Evolutionary conservation across 2,329 filamentous ascomycete genomes (phyloP).

Genomic region (Fusarium sp.): DNA sequence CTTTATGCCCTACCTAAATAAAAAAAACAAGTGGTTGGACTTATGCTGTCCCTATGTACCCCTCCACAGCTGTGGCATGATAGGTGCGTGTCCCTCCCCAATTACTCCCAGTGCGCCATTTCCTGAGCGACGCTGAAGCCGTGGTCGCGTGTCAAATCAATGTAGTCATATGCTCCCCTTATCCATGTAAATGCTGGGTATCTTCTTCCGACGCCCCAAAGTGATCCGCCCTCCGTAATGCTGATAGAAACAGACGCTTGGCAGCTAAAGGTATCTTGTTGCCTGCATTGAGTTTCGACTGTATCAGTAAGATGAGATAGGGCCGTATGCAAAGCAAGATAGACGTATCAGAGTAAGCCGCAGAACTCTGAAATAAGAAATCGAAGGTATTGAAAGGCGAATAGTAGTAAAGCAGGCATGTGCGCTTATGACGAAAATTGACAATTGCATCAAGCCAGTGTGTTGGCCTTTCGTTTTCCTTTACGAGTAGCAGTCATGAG

Average conservation of each 20-base stretch:
- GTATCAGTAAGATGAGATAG: conserved; percentile 3
- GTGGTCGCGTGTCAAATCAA: conserved; percentile 32
- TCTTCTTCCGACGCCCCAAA: conserved; percentile 38
- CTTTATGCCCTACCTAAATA: conserved; percentile 9
- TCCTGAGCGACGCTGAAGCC: conserved; percentile 22
- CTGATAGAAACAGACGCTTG: conserved; percentile 28
- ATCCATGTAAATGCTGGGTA: conserved; percentile 50
- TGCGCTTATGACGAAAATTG: not conserved
- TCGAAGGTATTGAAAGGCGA: not conserved
- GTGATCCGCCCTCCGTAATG: conserved; percentile 15
- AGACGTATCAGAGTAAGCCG: not conserved
- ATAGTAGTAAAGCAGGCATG: not conserved
- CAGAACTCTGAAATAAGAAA: conserved; percentile 1
- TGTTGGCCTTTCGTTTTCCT: conserved; percentile 58
- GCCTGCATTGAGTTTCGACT: not conserved
- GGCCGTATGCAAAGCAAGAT: conserved; percentile 7
- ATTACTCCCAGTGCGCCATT: conserved; percentile 44
- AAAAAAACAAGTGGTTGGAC: conserved; percentile 10
- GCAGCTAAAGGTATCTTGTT: conserved; percentile 4
- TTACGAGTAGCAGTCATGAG: conserved; percentile 68
- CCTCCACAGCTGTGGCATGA: conserved; percentile 1
- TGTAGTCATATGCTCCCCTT: conserved; percentile 32
- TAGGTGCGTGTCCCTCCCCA: conserved; percentile 8
- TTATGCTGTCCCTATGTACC: conserved; percentile 6
- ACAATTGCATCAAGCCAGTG: conserved; percentile 42